Evolutionary conservation across 2,329 filamentous ascomycete species (phyloP).

Genomic region (Botryotinia convoluta): DNA sequence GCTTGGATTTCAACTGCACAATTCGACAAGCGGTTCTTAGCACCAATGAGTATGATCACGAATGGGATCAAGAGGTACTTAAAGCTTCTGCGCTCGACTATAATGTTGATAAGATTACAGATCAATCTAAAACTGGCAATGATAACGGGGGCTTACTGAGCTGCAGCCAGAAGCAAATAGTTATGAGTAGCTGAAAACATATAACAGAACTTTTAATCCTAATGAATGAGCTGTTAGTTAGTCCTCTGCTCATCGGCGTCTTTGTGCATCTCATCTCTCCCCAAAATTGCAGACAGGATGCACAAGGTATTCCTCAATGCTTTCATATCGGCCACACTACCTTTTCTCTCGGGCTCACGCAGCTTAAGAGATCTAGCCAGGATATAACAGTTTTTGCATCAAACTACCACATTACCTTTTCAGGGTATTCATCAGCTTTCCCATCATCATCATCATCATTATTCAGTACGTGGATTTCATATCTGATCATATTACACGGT

Average conservation of each 20-base stretch:
- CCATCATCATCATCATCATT: no score
- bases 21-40: neutral
- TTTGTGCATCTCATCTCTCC: neutral
- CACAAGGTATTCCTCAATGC: rapidly evolving
- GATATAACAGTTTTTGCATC: neutral
- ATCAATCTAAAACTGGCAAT: neutral
- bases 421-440: rapidly evolving
- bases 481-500: neutral
- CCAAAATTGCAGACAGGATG: neutral
- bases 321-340: rapidly evolving
- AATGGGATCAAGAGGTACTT: neutral
- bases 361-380: neutral
- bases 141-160: neutral
- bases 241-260: neutral
- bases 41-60: neutral
- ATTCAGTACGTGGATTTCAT: neutral
- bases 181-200: neutral
- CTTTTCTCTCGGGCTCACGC: neutral
- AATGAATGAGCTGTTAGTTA: neutral
- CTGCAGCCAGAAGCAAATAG: neutral
- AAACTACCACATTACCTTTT: neutral
- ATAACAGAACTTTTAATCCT: neutral
- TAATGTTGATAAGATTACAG: neutral
- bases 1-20: neutral
- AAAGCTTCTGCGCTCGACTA: neutral